These are phyloP conservation scores for Aspergillus candidus DNA, from an alignment of 2,329 filamentous ascomycete genomes.

Conservation along the genomic window DNA sequence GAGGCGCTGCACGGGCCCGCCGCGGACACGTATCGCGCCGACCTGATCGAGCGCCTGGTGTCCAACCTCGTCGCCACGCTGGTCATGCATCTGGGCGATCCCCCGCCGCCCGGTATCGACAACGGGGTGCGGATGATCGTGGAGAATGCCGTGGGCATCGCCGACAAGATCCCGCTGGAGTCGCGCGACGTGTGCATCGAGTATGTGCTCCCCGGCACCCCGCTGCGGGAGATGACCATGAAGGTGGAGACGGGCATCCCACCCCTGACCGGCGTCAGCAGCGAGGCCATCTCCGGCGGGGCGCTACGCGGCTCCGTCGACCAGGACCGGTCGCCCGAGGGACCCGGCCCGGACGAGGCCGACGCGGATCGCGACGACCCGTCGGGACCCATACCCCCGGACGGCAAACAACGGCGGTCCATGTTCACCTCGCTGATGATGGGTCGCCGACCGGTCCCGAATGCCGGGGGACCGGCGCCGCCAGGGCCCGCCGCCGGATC, in stretches of 20 bases:
- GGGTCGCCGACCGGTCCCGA: slow-evolving; percentile 13
- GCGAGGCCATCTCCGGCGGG: slow-evolving; percentile 11
- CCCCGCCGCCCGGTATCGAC: slow-evolving; percentile 73
- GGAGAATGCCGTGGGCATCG: slow-evolving; percentile 80
- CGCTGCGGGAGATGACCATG: slow-evolving; percentile 69
- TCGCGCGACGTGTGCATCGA: slow-evolving; percentile 83
- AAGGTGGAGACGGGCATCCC: slow-evolving; percentile 69
- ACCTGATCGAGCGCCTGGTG: slow-evolving; percentile 66
- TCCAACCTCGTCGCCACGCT: slow-evolving; percentile 63
- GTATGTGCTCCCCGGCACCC: slow-evolving; percentile 73
- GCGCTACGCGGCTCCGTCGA: slow-evolving; percentile 12
- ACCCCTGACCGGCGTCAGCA: slow-evolving; percentile 39
- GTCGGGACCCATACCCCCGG: slow-evolving; percentile 8
- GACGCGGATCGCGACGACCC: slow-evolving; percentile 20
- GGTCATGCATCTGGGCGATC: slow-evolving; percentile 67
- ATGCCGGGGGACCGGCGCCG: too few relatives aligned
- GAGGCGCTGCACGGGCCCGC: slow-evolving; percentile 61
- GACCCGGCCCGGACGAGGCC: slow-evolving; percentile 3
- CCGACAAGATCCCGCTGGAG: slow-evolving; percentile 80
- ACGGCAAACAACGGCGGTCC: slow-evolving; percentile 28
- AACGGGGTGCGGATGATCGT: slow-evolving; percentile 88
- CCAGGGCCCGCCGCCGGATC: slow-evolving; percentile 3
- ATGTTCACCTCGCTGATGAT: slow-evolving; percentile 41
- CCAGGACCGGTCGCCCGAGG: slow-evolving; percentile 17
- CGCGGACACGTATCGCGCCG: slow-evolving; percentile 59